Evolutionary conservation across 2,329 filamentous ascomycete genomes (phyloP), one percentile per base, ranked within the genome.

Genomic region (Sarocladium oryzae): DNA sequence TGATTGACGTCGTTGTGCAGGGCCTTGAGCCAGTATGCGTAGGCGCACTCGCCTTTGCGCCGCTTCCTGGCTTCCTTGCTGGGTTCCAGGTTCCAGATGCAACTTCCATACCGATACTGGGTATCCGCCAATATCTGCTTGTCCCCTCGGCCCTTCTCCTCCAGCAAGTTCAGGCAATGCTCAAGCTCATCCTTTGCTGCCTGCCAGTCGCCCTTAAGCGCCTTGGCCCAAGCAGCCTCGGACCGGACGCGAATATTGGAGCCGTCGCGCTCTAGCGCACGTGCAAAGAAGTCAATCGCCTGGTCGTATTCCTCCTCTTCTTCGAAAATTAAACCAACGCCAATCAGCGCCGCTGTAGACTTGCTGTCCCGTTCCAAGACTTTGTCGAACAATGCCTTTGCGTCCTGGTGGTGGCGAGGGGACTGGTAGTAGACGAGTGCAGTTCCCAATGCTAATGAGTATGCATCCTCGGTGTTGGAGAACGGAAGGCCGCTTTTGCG

Each of bases 171-270:
- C 1, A 95, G 69, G 54, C 86, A 89, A 7, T 74, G 74, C 59
- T 90, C 79, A 0, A 99, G 74, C 55, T 89, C 86, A 2, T 77
- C 67, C 38, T 84, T 76, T 9, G 88, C 89, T 18, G 70, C 70
- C 50, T 76, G 68, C 64, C 89, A 85, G 60, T 96, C 84, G 10
- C 89, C 89, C 60, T 84, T 86, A 13, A 95, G 76, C 9, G 90
- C 88, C 62, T 87, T 89, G 56, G 93, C 90, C 93, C 93, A 99
- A 1, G 90, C 92, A 16, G 89, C 82, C 67, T 99, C 95, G 15
- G 87, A 86, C 51, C 82, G 85, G 38, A 99, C 85, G 26, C 84
- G 85, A 18, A 90, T 73, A 58, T 96, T 96, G 10, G 74, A 72
- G 2, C 77, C 72, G 61, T 96, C 89, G 21, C 87, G 81, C 56